phyloP scores from a whole-genome alignment of 768 basidiomycete genomes.

The Pulveroboletus sp. region DNA sequence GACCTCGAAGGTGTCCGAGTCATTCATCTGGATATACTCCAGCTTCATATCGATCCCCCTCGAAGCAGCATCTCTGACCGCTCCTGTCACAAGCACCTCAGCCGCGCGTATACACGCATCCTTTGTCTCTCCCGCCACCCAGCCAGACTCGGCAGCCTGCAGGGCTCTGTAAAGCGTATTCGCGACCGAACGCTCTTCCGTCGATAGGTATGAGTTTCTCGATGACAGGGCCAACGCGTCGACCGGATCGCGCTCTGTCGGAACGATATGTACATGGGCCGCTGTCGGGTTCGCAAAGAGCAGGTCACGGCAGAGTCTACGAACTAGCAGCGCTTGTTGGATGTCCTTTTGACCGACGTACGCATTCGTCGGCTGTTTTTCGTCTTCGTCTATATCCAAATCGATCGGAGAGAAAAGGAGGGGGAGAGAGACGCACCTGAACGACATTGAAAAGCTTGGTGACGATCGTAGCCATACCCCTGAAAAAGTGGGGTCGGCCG shows the following conservation, averaged over 20 bases:
- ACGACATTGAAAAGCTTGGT: constrained; percentile 93
- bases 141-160: constrained; percentile 47
- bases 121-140: constrained; percentile 50
- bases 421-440: constrained; percentile 45
- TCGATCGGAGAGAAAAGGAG: neutral
- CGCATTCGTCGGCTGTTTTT: constrained; percentile 65
- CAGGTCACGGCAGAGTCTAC: constrained; percentile 72
- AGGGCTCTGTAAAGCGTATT: constrained; percentile 67
- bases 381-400: neutral
- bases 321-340: constrained; percentile 87
- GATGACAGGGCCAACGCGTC: constrained; percentile 84
- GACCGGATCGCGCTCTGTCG: constrained; percentile 66
- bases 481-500: constrained; percentile 86
- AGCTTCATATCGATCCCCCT: constrained; percentile 51
- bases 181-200: constrained; percentile 58
- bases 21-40: constrained; percentile 90
- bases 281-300: constrained; percentile 74
- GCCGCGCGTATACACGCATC: constrained; percentile 45
- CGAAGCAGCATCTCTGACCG: constrained; percentile 26
- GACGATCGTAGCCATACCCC: constrained; percentile 92
- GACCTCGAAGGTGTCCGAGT: constrained; percentile 67
- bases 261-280: constrained; percentile 76
- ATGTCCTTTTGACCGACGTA: constrained; percentile 99
- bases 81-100: constrained; percentile 34
- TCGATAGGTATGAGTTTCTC: constrained; percentile 77